Evolutionary conservation across 257 asterid species (phyloP), one percentile per base, ranked within the genome.

Genomic region (Jacaranda copaia): DNA sequence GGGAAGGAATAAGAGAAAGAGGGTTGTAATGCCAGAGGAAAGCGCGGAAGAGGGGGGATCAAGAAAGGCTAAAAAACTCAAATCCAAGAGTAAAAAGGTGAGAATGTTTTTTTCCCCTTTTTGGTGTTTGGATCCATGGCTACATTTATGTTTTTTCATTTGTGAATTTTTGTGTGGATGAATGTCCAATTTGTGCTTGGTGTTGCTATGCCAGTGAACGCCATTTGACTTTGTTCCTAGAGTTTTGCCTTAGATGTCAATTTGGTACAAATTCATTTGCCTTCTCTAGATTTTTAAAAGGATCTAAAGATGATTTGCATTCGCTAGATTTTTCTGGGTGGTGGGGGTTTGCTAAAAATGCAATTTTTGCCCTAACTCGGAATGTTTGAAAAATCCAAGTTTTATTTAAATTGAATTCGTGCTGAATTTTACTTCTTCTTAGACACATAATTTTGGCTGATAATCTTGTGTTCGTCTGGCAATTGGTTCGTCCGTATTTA

Each of bases 61-160:
- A 6, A 77, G 61, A 63, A 88, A 84, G 75, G 72, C 87, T 25
- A 85, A 83, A 71, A 80, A 46, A 35, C 66, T 56, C 71, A 88
- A 91, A 88, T 89, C 93, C 52, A 89, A 87, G 80, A 81, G 81
- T 55, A 85, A 85, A 68, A 73, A 84, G 45, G 97, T 89, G 80
- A 87, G 88, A 16, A 32, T 48, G 58, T 56, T 1, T 49, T 40
- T 32, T 25, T 58, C 18, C 35, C 46, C 60, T 56, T 76, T 43
- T 71, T 77, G 69, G 58, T 60, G 75, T 57, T 40, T 79, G 81
- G 85, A 74, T 85, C 82, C 79, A 69, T n/a, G 60, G 11, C 48
- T n/a, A 38, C 10, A 59, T 74, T 72, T 16, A 36, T 56, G 38
- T 3, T 63, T 25, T 71, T 39, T 55, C 42, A 38, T 59, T 14